Base-by-base conservation (phyloP, 2,329 filamentous ascomycete species). In the Arthrobotrys iridis region DNA sequence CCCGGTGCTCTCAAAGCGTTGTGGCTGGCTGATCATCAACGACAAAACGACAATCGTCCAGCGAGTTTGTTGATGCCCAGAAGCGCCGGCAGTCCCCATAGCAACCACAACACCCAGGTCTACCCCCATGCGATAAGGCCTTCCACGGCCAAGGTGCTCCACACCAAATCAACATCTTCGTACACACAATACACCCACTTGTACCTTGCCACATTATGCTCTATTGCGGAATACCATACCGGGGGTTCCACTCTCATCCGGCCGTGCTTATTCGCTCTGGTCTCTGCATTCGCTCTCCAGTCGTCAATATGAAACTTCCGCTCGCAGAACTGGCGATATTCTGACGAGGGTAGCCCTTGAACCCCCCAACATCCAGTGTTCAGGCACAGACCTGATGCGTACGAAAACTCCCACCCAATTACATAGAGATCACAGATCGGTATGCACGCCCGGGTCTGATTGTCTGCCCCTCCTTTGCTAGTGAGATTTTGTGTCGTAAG, bases 51-150 rank as follows among this genome's bases (percentile, higher is more conserved):
- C 26, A 58, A 24, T 22, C 20, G 55, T 18, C n/a, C 40, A 18
- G 28, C 40, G 3, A 10, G 15, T 70, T 74, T 74, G 68, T 74
- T 74, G 68, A 71, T 40, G 37, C 35, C 41, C 62, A 60, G 59
- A 74, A 66, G 68, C 68, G 68, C 57, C 71, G 71, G 71, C 66
- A 64, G 71, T 75, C 71, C 20, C 71, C 71, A 75, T 75, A 43
- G 40, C 71, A 75, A 75, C 71, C 33, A 41, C 48, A 43, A 20
- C 50, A 55, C 20, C 35, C 7, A 4, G 33, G 15, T 13, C 20
- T 1, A 10, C 50, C 33, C 13, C 43, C 64, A 35, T 37, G 22
- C 45, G 50, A 59, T 62, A 72, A 63, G 62, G 35, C 26, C 10
- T 33, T 24, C n/a, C n/a, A n/a, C n/a, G n/a, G n/a, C n/a, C n/a